Base-by-base conservation (phyloP, 352 stramenopile species). In the Phytophthora pinifolia region DNA sequence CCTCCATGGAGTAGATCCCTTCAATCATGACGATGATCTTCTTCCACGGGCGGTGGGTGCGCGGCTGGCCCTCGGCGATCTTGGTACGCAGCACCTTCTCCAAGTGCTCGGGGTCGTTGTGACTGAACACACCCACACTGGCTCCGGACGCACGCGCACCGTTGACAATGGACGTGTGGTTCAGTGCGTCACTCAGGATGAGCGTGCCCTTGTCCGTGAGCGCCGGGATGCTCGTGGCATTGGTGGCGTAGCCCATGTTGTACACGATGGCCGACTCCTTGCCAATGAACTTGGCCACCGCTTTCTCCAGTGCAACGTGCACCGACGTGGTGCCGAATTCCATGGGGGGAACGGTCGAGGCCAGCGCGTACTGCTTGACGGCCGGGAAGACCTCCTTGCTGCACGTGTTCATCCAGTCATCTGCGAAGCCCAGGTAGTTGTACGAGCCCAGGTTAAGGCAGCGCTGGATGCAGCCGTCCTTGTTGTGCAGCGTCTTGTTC, bases 191-290 rank as follows among this genome's bases (percentile, higher is more conserved):
- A 61, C 85, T 97, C 15, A 99, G 75, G 52, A 99, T 92, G 25
- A 99, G 78, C 59, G 96, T 88, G 25, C 96, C 94, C 45, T 91
- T 88, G 54, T 82, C 79, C 51, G 98, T 91, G 9, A 99, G 76
- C 25, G 96, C 92, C 0, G 96, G 96, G 61, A 99, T 98, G 7
- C 92, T 97, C 4, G 96, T 98, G 35, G 91, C 79, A 69, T 99
- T 99, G 31, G 97, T 99, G 45, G 94, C 98, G 70, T 99, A 99
- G 34, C 98, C 98, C 96, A 99, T 99, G 73, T 98, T 99, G 67
- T 98, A 97, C 22, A 98, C 94, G 29, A 99, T 80, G 1, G 93
- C 90, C 22, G 96, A 92, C 35, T 98, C 90, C 70, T 99, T 99
- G 50, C 94, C 89, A 15, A 99, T 69, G 62, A 99, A 99, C 18